Percentiles rank a stretch among this genome's conserved stretches.
Evolutionary conservation across 345 rosid species (phyloP).

Genomic region (Garcia nutans): DNA sequence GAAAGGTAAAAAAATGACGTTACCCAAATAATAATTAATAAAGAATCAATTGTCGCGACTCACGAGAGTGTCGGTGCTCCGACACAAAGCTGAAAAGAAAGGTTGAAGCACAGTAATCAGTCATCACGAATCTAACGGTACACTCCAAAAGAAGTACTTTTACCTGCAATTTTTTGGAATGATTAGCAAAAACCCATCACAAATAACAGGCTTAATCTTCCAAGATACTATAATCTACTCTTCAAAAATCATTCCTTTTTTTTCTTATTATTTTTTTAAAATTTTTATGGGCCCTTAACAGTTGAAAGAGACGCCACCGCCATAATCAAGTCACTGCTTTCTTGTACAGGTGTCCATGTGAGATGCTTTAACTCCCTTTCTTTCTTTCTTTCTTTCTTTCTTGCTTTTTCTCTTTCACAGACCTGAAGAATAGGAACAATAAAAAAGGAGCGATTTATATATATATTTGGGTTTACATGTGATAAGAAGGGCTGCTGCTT

Average conservation of each 20-base stretch:
- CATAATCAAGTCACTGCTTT: slow-evolving; percentile 13
- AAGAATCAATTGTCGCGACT: no score
- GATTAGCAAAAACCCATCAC: neutral
- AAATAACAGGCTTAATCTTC: neutral
- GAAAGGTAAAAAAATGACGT: no score
- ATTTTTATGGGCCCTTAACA: slow-evolving; percentile 4
- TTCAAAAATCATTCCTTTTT: neutral
- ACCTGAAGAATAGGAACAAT: neutral
- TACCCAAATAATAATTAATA: no score
- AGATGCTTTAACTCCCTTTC: slow-evolving; percentile 19
- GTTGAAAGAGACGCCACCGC: slow-evolving; percentile 15
- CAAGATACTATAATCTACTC: neutral
- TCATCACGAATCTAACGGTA: neutral
- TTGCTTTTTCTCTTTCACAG: slow-evolving; percentile 7
- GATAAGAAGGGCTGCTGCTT: neutral
- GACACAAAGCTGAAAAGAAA: neutral
- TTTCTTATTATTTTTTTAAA: no score
- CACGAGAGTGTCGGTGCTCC: slow-evolving; percentile 6
- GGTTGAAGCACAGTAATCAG: neutral
- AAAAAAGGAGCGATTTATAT: neutral
- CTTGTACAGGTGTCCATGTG: slow-evolving; percentile 25
- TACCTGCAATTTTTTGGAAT: neutral
- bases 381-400: neutral
- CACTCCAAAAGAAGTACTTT: neutral
- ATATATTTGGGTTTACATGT: neutral